Evolutionary conservation across 768 basidiomycete species (phyloP).

Genomic region (Lepiota venenata): DNA sequence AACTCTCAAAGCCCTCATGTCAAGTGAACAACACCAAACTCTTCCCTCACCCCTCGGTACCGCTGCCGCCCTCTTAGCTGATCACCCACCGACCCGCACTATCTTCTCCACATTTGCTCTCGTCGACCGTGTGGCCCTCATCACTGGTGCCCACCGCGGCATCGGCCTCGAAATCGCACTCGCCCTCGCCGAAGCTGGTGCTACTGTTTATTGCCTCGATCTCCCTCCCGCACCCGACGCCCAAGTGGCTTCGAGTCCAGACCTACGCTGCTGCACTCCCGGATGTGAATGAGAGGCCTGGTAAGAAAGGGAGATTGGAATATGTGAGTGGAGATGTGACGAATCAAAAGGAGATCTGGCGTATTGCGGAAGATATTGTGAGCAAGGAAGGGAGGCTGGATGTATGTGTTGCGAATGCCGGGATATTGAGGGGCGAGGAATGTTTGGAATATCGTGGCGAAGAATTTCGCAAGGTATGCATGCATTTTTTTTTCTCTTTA

Average conservation of each 20-base stretch:
- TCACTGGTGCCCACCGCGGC: conserved; percentile 25
- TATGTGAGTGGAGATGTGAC: conserved; percentile 58
- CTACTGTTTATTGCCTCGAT: conserved; percentile 57
- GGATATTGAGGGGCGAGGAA: conserved; percentile 46
- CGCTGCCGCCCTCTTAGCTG: conserved; percentile 8
- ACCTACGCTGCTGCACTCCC: conserved; percentile 36
- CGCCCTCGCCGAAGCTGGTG: conserved; percentile 24
- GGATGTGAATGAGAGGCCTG: not conserved
- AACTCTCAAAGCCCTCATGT: no score
- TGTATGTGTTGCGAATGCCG: conserved; percentile 64
- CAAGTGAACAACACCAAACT: no score
- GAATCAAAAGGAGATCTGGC: conserved; percentile 47
- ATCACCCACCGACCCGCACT: conserved; percentile 12
- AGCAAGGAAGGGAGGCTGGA: conserved; percentile 60
- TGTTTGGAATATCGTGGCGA: conserved; percentile 55
- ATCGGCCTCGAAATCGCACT: conserved; percentile 27
- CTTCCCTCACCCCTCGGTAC: not conserved
- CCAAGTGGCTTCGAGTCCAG: conserved; percentile 20
- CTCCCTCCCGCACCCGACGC: conserved; percentile 41
- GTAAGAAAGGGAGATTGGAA: conserved; percentile 29
- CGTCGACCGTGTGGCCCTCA: conserved; percentile 19
- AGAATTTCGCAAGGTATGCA: conserved; percentile 49
- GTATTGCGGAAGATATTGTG: conserved; percentile 46
- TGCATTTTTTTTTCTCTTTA: no score
- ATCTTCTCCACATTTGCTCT: conserved; percentile 18